Conservation (phyloP, 169 alveolate species). For the Plasmodium relictum region DNA sequence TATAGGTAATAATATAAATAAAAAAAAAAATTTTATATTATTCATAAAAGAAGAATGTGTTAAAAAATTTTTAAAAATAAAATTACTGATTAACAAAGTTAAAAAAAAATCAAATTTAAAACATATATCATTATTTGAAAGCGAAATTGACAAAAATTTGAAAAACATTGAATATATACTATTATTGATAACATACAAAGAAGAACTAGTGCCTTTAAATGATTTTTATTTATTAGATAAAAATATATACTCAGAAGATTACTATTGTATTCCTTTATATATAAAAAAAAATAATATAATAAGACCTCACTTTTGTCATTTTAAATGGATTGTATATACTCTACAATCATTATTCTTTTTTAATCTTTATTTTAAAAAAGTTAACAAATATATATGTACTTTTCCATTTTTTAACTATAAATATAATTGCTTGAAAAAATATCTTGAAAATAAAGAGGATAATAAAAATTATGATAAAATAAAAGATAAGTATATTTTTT, state of each 20-base stretch:
- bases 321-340: conserved; percentile 72
- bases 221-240: conserved; percentile 67
- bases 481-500: conserved; percentile 43
- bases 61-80: conserved; percentile 57
- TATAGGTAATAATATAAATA: conserved; percentile 40
- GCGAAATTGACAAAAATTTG: conserved; percentile 57
- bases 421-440: conserved; percentile 37
- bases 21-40: conserved; percentile 3
- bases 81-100: conserved; percentile 51
- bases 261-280: conserved; percentile 73
- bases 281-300: conserved; percentile 49
- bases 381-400: conserved; percentile 71
- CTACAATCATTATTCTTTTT: conserved; percentile 49
- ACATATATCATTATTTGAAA: conserved; percentile 54
- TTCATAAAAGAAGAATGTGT: conserved; percentile 72
- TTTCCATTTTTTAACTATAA: conserved; percentile 75
- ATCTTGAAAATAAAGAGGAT: not conserved
- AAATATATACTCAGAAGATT: conserved; percentile 44
- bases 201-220: conserved; percentile 57
- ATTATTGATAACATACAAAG: conserved; percentile 56
- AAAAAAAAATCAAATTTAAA: conserved; percentile 61
- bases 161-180: conserved; percentile 70
- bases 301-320: conserved; percentile 61
- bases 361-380: conserved; percentile 70
- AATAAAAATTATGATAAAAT: conserved; percentile 8